These are phyloP conservation scores for Macrophomina phaseolina DNA, from an alignment of 2,329 filamentous ascomycete species.

Conservation along the genomic window DNA sequence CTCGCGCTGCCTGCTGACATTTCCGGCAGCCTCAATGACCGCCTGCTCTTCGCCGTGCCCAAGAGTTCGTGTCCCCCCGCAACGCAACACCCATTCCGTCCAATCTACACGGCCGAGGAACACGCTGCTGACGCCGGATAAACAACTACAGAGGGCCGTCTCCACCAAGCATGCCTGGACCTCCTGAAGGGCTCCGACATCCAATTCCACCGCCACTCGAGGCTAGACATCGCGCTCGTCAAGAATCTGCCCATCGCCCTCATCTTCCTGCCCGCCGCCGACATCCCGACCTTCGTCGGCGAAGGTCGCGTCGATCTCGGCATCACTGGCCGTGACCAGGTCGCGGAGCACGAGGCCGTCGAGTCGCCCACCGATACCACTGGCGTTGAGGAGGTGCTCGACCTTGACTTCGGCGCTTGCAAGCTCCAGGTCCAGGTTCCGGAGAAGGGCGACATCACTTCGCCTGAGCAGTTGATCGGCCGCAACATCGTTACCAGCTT, in stretches of 20 bases:
- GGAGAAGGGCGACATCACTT: conserved; percentile 74
- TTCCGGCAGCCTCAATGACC: conserved; percentile 77
- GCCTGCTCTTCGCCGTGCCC: conserved; percentile 94
- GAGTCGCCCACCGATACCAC: conserved; percentile 52
- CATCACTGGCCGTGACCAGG: conserved; percentile 92
- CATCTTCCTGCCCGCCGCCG: conserved; percentile 93
- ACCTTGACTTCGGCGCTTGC: conserved; percentile 88
- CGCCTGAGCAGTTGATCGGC: conserved; percentile 80
- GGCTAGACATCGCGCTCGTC: conserved; percentile 95
- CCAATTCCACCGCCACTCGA: conserved; percentile 92
- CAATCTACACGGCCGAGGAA: background rate
- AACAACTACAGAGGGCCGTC: conserved; percentile 75
- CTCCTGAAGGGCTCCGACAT: conserved; percentile 93
- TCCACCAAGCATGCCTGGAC: conserved; percentile 86
- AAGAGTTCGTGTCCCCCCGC: conserved; percentile 73
- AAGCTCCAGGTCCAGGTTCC: conserved; percentile 97
- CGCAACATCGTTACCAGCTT: conserved; percentile 97
- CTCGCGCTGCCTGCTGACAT: conserved; percentile 42
- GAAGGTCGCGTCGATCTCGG: conserved; percentile 92
- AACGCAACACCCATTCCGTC: conserved; percentile 1
- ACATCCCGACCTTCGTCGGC: conserved; percentile 97
- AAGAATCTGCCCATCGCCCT: conserved; percentile 96
- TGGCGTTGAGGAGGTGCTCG: conserved; percentile 82
- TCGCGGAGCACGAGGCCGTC: conserved; percentile 83
- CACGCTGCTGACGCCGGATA: conserved; percentile 23